Percentiles rank a stretch among this genome's conserved stretches.
Conservation (phyloP, 306 rosid genomes). For the Herpetospermum pedunculosum region DNA sequence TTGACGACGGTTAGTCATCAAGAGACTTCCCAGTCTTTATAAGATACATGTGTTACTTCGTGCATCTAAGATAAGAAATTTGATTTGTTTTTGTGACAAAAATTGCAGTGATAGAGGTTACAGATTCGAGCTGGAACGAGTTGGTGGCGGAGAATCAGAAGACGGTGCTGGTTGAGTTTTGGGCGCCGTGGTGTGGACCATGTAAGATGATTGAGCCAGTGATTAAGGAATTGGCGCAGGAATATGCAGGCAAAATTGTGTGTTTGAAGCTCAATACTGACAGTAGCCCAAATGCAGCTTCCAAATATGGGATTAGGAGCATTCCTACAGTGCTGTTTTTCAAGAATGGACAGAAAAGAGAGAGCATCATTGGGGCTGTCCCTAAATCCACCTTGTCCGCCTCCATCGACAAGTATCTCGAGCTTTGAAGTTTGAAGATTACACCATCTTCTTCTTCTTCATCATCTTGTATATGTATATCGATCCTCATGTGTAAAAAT, state of each 20-base stretch:
- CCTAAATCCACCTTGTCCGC: conserved; percentile 74
- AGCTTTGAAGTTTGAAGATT: conserved; percentile 16
- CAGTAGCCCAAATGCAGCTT: conserved; percentile 54
- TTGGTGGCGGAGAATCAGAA: conserved; percentile 51
- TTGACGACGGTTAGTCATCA: conserved; percentile 2
- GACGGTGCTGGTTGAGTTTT: conserved; percentile 83
- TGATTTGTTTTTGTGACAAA: too few relatives aligned
- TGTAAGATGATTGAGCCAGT: conserved; percentile 80
- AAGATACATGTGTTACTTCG: too few relatives aligned
- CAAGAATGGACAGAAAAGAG: conserved; percentile 82
- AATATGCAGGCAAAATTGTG: conserved; percentile 56
- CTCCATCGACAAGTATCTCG: conserved; percentile 51
- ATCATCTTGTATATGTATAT: not conserved
- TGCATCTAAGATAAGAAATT: too few relatives aligned
- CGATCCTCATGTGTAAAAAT: not conserved
- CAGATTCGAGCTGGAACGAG: conserved; percentile 60
- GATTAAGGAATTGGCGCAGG: conserved; percentile 65
- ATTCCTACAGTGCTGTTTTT: conserved; percentile 89
- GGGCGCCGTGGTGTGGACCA: conserved; percentile 99
- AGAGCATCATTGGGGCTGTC: conserved; percentile 79
- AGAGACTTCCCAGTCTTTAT: too few relatives aligned
- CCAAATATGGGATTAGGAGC: conserved; percentile 83
- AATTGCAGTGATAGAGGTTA: conserved; percentile 68
- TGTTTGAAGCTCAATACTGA: conserved; percentile 83
- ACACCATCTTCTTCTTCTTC: not conserved